Evolutionary conservation across 129 eudicot genomes (phyloP), one percentile per base, ranked within the genome.

Genomic region (Tagetes patula): DNA sequence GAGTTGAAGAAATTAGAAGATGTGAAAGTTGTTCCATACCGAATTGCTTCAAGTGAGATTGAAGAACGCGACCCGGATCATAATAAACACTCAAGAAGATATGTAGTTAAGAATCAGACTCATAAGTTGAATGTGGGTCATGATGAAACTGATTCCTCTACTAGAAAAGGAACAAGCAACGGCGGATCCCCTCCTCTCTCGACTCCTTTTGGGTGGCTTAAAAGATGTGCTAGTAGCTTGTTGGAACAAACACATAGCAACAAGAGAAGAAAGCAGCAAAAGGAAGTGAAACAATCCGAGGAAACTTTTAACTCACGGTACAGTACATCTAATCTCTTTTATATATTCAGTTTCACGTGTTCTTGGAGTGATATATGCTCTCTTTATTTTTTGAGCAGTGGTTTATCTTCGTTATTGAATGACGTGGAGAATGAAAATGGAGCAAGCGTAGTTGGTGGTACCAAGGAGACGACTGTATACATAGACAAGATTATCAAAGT

Each of bases 131-230:
- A 75, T 65, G 52, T 65, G 3, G 76, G 50, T 41, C 31, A 66
- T 52, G 77, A 54, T 79, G 79, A 72, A 73, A 75, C 41, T 33
- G 77, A 72, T 65, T 56, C 66, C 6, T 56, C 84, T 33, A 11
- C 38, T 75, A 76, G 54, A 38, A 87, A 80, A 10, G 82, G 78
- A 65, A 36, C 78, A 39, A 77, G 54, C 45, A 82, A 78, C 38
- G 70, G 82, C 20, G 67, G 67, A 20, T 85, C 96, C 46, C 82
- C 93, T 53, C 86, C 89, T 47, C 59, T 82, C 46, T 81, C 88
- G 14, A n/a, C 92, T 72, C 84, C 99, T 70, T 79, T 94, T n/a
- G 88, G 93, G 34, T 90, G 93, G 96, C 83, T 90, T 49, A 94
- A 94, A 79, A 74, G 92, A 37, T 90, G 91, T 83, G 97, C 99